Base-by-base conservation (phyloP, 768 basidiomycete genomes). In the Mycena pura region DNA sequence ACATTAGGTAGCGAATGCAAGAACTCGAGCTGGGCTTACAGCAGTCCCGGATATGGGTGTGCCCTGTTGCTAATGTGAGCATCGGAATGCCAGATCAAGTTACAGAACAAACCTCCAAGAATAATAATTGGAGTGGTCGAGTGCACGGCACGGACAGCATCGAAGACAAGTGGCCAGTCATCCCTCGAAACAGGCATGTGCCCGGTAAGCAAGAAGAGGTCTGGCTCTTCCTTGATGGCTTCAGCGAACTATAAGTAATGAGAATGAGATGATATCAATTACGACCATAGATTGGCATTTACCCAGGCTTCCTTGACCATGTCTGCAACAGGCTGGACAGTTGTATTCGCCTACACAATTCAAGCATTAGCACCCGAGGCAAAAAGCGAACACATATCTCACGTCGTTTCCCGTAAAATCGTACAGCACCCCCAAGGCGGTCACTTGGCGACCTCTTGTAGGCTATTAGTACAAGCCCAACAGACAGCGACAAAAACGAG, bases 231-330 rank as follows among this genome's bases (percentile, higher is more conserved):
- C 39, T 80, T 73, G 61, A 95, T 94, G 1, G 90, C 92, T 14
- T 91, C 86, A 1, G 75, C 65, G 72, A 96, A 96, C 93, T 91
- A n/a, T 27, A 28, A 29, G 25, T 14, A 59, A 8, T 48, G 53
- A 21, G 27, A 27, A 24, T 32, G 28, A 48, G 24, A 40, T 62
- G 3, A 44, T 39, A 47, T 50, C 25, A 46, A 25, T 54, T 31
- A 19, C 34, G 22, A n/a, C 22, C 17, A 25, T 11, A 38, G 7
- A 2, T 38, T 22, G 9, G 11, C 44, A 57, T 17, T 14, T 7
- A 87, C 88, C 91, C 94, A 96, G 5, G 74, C 32, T 69, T 95
- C 93, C 60, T 90, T 86, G 39, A 93, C 87, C 89, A 96, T 90
- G 39, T 86, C 79, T 13, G 75, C 81, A 3, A 92, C 89, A 34